Evolutionary conservation across 1,139 yeast species (phyloP).

Genomic region (Debaryomyces sp.): DNA sequence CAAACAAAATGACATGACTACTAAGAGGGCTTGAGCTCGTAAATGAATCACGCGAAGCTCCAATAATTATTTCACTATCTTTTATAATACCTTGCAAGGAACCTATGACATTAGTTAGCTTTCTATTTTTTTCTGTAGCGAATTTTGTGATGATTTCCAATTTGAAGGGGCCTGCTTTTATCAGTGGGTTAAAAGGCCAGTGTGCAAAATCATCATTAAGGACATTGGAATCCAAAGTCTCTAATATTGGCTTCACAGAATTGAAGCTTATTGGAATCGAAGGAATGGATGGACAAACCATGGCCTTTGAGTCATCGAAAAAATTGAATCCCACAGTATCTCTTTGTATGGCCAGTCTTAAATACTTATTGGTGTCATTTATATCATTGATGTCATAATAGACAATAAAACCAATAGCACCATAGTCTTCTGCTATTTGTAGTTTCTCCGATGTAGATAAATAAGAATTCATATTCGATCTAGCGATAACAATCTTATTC

Average conservation of each 20-base stretch:
- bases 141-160: slow-evolving; percentile 25
- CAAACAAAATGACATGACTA: slow-evolving; percentile 44
- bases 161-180: slow-evolving; percentile 13
- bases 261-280: slow-evolving; percentile 40
- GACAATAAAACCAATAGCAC: slow-evolving; percentile 33
- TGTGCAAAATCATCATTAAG: slow-evolving; percentile 16
- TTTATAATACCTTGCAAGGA: slow-evolving; percentile 40
- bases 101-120: slow-evolving; percentile 39
- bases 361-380: slow-evolving; percentile 12
- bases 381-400: slow-evolving; percentile 23
- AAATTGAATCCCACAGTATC: slow-evolving; percentile 18
- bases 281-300: slow-evolving; percentile 25
- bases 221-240: slow-evolving; percentile 21
- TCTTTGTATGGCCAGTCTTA: slow-evolving; percentile 24
- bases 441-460: slow-evolving; percentile 30
- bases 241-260: slow-evolving; percentile 34
- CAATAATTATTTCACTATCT: slow-evolving; percentile 47
- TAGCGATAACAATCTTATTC: slow-evolving; percentile 36
- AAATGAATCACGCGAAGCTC: slow-evolving; percentile 45
- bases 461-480: slow-evolving; percentile 16
- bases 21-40: slow-evolving; percentile 42
- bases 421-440: slow-evolving; percentile 28
- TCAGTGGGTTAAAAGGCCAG: slow-evolving; percentile 33
- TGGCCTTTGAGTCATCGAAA: neutral
- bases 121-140: slow-evolving; percentile 15